Base-by-base conservation (phyloP, 371 early-diverging fungal genomes). In the Lichtheimia ornata region DNA sequence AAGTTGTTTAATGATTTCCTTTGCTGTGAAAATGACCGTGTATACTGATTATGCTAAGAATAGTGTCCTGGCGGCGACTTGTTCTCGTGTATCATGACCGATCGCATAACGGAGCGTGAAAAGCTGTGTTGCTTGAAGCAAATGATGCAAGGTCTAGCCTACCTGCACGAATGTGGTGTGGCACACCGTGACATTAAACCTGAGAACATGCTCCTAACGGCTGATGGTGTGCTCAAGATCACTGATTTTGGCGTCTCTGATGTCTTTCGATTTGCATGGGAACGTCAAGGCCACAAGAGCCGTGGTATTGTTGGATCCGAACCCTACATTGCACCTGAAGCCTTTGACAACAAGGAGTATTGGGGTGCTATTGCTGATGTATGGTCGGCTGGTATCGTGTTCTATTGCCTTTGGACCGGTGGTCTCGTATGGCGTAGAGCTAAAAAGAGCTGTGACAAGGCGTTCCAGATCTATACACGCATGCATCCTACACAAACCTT, bases 171-270 rank as follows among this genome's bases (percentile, higher is more conserved):
- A 9, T 82, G 95, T 74, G 99, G 99, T 59, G 97, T 99, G 15
- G 94, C 94, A 35, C 99, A 99, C 74, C 85, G 91, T 53, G 92
- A 94, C 56, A 83, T 93, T 63, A 93, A 93, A 66, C 90, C 92
- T 14, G 93, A 99, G 74, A 99, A 99, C 76, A 72, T 99, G 50
- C 74, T 99, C 14, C 66, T 99, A 55, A 94, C 95, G 50, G 77
- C 72, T 14, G 82, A 84, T 30, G 87, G 90, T 54, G 85, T 84
- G 24, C 65, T 98, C 56, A 99, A 99, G 75, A 97, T 98, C 68
- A 95, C 97, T 18, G 98, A 99, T 76, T 99, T 97, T 87, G 97
- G 98, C 42, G 95, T 96, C 12, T 91, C 96, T 9, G 94, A 93
- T 58, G 95, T 98, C 2, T 96, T 95, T 76, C 82, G 92, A 50